Evolutionary conservation across 768 basidiomycete genomes (phyloP), one percentile per base, ranked within the genome.

Genomic region (Ramaria rubella): DNA sequence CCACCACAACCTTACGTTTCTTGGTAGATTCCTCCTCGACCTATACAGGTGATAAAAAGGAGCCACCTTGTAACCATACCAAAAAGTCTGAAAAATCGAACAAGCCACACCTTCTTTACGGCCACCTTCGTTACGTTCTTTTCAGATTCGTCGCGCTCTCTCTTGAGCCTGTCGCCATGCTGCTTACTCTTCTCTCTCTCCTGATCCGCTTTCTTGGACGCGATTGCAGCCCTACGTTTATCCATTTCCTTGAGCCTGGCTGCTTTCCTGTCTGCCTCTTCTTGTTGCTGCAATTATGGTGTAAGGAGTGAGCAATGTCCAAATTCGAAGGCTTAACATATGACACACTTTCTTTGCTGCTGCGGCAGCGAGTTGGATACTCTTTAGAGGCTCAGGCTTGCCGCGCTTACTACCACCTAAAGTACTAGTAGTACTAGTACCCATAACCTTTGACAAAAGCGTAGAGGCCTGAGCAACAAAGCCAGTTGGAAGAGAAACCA

Each of bases 291-390:
- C 24, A 50, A 42, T 26, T 6, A 26, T 23, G 44, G 5, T 44
- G 30, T 30, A 11, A 29, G 51, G n/a, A n/a, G 50, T 30, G 17
- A 24, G 54, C 23, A 59, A 45, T 42, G n/a, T 23, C 31, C 27
- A 31, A 45, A 24, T 1, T 21, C 34, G 27, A 54, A 4, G 48
- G 1, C 40, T 62, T 56, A 51, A 52, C 36, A 17, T 44, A 44
- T 27, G 9, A 64, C 74, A n/a, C 17, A 93, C 94, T 85, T 87
- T 95, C 75, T 91, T 94, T 3, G 90, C 91, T 2, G 83, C 89
- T 17, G 80, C 80, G 0, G 90, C 87, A 15, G 93, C 91, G 59
- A 85, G 77, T 64, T 90, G 87, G 29, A 93, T 67, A 48, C 85
- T 89, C 74, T 91, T 93, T 40, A 90, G 81, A 2, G 61, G 67